phyloP scores from a whole-genome alignment of 2,329 filamentous ascomycete species.

The Aspergillus unguis region DNA sequence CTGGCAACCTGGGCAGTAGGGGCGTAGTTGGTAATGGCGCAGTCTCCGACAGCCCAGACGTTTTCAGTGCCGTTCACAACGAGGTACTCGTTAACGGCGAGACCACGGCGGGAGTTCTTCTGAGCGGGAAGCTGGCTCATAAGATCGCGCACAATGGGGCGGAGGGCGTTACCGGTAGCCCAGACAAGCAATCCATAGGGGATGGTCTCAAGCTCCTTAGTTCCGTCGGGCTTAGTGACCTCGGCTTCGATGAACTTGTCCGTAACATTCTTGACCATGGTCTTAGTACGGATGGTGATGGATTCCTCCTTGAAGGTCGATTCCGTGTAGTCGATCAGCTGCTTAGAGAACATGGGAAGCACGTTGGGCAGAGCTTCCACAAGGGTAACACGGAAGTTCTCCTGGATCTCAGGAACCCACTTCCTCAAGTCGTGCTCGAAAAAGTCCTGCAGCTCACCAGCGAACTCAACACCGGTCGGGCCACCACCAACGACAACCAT shows the following conservation, averaged over 20 bases:
- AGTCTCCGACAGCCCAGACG: slow-evolving; percentile 97
- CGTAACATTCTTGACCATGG: slow-evolving; percentile 96
- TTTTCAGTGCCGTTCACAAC: slow-evolving; percentile 96
- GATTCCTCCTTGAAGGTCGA: slow-evolving; percentile 98
- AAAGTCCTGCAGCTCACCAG: slow-evolving; percentile 97
- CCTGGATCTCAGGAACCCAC: slow-evolving; percentile 91
- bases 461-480: slow-evolving; percentile 96
- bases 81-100: slow-evolving; percentile 97
- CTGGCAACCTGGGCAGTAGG: slow-evolving; percentile 95
- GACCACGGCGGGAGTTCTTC: slow-evolving; percentile 88
- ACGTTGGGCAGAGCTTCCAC: slow-evolving; percentile 94
- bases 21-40: slow-evolving; percentile 94
- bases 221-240: slow-evolving; percentile 73
- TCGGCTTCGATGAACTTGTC: slow-evolving; percentile 91
- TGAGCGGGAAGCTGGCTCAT: slow-evolving; percentile 91
- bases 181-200: slow-evolving; percentile 96
- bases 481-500: slow-evolving; percentile 96
- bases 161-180: slow-evolving; percentile 95
- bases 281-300: slow-evolving; percentile 96
- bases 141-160: slow-evolving; percentile 83
- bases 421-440: slow-evolving; percentile 98
- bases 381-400: slow-evolving; percentile 94
- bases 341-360: slow-evolving; percentile 97
- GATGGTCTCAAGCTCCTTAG: slow-evolving; percentile 75
- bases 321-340: slow-evolving; percentile 98